Evolutionary conservation across 2,329 filamentous ascomycete genomes (phyloP).

Genomic region (Aspergillus versicolor): DNA sequence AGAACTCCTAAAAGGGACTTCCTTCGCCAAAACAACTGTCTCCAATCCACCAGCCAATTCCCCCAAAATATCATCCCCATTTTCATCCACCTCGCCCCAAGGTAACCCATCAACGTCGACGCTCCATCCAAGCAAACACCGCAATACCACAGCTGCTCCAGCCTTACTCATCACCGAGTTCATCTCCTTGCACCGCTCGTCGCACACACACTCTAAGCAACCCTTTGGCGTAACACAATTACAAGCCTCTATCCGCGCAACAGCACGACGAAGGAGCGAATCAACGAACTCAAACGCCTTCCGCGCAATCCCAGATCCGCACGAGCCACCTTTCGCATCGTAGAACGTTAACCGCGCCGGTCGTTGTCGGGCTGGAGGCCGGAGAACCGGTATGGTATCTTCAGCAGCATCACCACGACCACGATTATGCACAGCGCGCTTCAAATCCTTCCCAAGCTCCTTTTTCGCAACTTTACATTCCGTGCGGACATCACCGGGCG

Average conservation of each 20-base stretch:
- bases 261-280: constrained; percentile 70
- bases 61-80: constrained; percentile 70
- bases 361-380: constrained; percentile 63
- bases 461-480: constrained; percentile 90
- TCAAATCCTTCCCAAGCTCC: constrained; percentile 69
- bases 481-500: constrained; percentile 88
- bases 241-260: constrained; percentile 74
- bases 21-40: constrained; percentile 73
- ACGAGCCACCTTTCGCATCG: constrained; percentile 84
- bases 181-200: constrained; percentile 77
- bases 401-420: constrained; percentile 1
- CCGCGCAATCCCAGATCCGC: constrained; percentile 80
- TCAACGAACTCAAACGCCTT: constrained; percentile 95
- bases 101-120: constrained; percentile 83
- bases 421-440: constrained; percentile 16
- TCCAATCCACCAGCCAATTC: constrained; percentile 70
- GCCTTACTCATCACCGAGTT: constrained; percentile 95
- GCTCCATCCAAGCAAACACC: constrained; percentile 69
- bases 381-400: constrained; percentile 10
- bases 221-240: constrained; percentile 66
- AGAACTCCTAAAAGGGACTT: constrained; percentile 50
- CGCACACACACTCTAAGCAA: constrained; percentile 87
- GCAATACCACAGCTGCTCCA: constrained; percentile 77
- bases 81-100: constrained; percentile 78
- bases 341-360: constrained; percentile 91